Evolutionary conservation across 2,329 filamentous ascomycete genomes (phyloP).

Genomic region (Trichoderma koningii): DNA sequence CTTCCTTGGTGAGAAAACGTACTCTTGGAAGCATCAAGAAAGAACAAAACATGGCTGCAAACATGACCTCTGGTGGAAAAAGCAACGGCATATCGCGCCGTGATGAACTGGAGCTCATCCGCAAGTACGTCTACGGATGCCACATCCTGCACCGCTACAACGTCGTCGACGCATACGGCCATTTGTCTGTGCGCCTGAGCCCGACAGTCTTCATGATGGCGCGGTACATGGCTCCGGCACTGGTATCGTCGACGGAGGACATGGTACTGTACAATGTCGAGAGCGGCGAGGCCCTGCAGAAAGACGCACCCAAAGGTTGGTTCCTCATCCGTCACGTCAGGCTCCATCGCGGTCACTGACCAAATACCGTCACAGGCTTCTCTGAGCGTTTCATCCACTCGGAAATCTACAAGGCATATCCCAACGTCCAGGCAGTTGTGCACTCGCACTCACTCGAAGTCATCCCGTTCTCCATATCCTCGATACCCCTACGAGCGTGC

Average conservation of each 20-base stretch:
- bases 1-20: too few relatives aligned
- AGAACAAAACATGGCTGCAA: not conserved
- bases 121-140: slow-evolving; percentile 20
- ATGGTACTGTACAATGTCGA: slow-evolving; percentile 16
- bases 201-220: slow-evolving; percentile 23
- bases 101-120: slow-evolving; percentile 7
- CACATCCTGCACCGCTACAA: slow-evolving; percentile 20
- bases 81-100: not conserved
- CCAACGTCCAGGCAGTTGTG: slow-evolving; percentile 6
- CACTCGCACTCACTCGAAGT: slow-evolving; percentile 20
- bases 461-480: slow-evolving; percentile 16
- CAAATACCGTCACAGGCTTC: not conserved
- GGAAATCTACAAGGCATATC: slow-evolving; percentile 17
- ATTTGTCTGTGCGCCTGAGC: slow-evolving; percentile 13
- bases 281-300: slow-evolving; percentile 10
- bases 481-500: slow-evolving; percentile 10
- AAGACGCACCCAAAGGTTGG: slow-evolving; percentile 9
- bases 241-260: slow-evolving; percentile 13
- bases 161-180: slow-evolving; percentile 15
- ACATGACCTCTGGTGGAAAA: not conserved
- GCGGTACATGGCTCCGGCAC: slow-evolving; percentile 18
- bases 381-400: slow-evolving; percentile 22
- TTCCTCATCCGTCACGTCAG: not conserved
- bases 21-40: not conserved
- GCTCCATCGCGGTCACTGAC: not conserved